Evolutionary conservation across 352 stramenopile species (phyloP), one percentile per base, ranked within the genome.

Genomic region (Aphanomyces astaci): DNA sequence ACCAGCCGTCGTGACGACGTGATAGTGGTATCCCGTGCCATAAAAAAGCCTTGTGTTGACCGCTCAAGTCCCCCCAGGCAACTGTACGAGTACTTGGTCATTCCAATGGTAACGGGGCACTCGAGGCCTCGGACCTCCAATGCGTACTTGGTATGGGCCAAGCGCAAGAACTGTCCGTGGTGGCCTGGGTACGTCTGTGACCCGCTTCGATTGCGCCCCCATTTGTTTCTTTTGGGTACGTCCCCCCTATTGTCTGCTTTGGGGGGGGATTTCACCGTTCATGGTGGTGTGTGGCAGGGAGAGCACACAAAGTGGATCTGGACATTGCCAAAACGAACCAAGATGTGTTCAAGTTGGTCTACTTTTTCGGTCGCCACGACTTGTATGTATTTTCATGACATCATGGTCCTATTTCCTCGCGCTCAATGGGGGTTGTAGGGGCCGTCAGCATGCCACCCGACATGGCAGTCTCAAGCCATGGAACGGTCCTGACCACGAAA

Each of bases 121-220:
- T 1, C 51, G 51, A 59, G 22, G 22, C 33, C 13, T n/a, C n/a
- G n/a, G 0, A 59, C 51, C 5, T 32, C 24, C 5, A 39, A 59
- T 30, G 24, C 22, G 30, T 59, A 36, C 30, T 19, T 59, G 13
- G 51, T 59, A 4, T 59, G 51, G 51, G 51, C 51, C 7, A 30
- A 59, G 51, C 51, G 51, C 51, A 59, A 59, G 51, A 59, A 30
- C 30, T 59, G 11, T n/a, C 51, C 51, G 1, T 59, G 51, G 51
- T 59, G 51, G 51, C 51, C 51, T 15, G 51, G 17, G 13, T 59
- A 59, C n/a, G n/a, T 39, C 51, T 59, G 51, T 30, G 30, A 59
- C 30, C 51, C 51, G 5, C 1, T 22, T 17, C 19, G 25, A 24
- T 24, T 55, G 10, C 9, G 9, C 9, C 17, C 19, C 10, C 17